Evolutionary conservation across 1,284 basidiomycete genomes (phyloP), one percentile per base, ranked within the genome.

Genomic region (Porodaedalea pini): DNA sequence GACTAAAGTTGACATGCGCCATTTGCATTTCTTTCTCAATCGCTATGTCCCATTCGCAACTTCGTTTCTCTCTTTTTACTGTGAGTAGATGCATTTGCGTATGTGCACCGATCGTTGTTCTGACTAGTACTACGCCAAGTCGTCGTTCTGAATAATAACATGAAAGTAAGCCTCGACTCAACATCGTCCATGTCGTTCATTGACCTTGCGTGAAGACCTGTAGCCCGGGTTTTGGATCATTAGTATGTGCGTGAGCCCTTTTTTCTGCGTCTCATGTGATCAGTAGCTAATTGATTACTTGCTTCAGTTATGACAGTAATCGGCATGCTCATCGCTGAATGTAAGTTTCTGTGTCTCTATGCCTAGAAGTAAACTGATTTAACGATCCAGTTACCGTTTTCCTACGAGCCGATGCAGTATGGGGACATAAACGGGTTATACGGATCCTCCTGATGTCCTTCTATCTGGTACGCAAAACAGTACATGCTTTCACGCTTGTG

Each of bases 241-340:
- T 47, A 13, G 45, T 47, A 4, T 47, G 45, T 47, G 17, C 13
- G 45, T 8, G 19, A 2, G 25, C n/a, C 13, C 32, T 34, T 34
- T 6, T 34, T 34, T 34, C 32, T 13, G 13, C 32, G 32, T 34
- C 13, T 34, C 7, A 34, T 13, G 6, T 34, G 6, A 6, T 34
- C 32, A 34, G 13, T 6, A 34, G 32, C 32, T 34, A 13, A 34
- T 6, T 13, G 13, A 34, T 6, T 34, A 34, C 32, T 1, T 13
- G 13, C 5, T 13, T n/a, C 17, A 47, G 45, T 47, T 17, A 47
- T 25, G 13, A 47, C 45, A 8, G 27, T 47, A 3, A 47, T 47
- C 45, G 45, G 45, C 8, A 47, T 47, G 45, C 45, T 47, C 27
- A 47, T 47, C 15, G 45, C 45, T 11, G 45, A 47, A 31, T 15